Evolutionary conservation across 129 eudicot species (phyloP).

Genomic region (Artemisia tridentata): DNA sequence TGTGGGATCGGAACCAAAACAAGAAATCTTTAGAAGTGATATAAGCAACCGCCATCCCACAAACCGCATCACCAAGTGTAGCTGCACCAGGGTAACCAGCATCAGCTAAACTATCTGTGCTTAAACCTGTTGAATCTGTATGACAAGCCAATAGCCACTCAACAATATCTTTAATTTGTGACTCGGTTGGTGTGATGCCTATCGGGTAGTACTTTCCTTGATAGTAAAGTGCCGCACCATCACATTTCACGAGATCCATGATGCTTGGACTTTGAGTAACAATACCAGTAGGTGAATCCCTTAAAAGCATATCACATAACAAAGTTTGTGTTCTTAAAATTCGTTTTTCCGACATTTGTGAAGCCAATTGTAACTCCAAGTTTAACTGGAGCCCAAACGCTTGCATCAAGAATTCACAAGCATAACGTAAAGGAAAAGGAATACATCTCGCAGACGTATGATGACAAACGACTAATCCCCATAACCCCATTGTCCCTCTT

Average conservation of each 20-base stretch:
- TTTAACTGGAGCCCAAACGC: slow-evolving; percentile 93
- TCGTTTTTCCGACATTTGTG: slow-evolving; percentile 71
- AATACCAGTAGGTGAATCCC: slow-evolving; percentile 84
- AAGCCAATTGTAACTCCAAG: slow-evolving; percentile 75
- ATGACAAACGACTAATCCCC: slow-evolving; percentile 98
- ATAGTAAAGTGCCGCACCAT: slow-evolving; percentile 86
- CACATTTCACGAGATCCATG: slow-evolving; percentile 92
- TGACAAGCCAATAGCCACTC: slow-evolving; percentile 75
- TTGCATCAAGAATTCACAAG: slow-evolving; percentile 95
- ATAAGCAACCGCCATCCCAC: slow-evolving; percentile 96
- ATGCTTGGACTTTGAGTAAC: slow-evolving; percentile 91
- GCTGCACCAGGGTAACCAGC: slow-evolving; percentile 95
- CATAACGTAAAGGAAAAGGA: slow-evolving; percentile 87
- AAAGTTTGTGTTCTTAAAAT: slow-evolving; percentile 84
- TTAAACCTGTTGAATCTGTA: slow-evolving; percentile 85
- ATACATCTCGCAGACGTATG: slow-evolving; percentile 81
- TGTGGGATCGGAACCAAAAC: slow-evolving; percentile 96
- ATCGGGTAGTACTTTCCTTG: slow-evolving; percentile 69
- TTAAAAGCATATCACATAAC: slow-evolving; percentile 86
- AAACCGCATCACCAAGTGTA: slow-evolving; percentile 75
- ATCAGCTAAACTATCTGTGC: slow-evolving; percentile 87
- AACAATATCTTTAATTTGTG: slow-evolving; percentile 83
- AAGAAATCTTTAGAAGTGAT: slow-evolving; percentile 72
- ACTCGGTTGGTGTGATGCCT: slow-evolving; percentile 83
- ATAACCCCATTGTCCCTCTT: slow-evolving; percentile 63